Conservation (phyloP, 2,329 filamentous ascomycete genomes). For the Cladophialophora bantiana region DNA sequence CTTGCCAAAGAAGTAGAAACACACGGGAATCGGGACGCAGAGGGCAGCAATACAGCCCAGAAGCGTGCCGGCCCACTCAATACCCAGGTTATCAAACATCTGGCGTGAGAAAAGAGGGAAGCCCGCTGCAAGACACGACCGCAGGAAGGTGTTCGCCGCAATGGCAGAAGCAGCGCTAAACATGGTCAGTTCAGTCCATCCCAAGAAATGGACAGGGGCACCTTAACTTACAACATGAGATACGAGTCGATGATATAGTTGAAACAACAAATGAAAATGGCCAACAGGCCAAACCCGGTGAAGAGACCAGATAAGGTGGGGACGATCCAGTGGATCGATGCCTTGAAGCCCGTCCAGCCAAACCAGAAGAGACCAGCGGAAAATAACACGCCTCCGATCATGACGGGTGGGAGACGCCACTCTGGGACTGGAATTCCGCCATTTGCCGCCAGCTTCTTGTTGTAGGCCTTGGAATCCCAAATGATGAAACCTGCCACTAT, state of each 20-base stretch:
- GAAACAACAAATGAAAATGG: slow-evolving; percentile 64
- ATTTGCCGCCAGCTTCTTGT: slow-evolving; percentile 72
- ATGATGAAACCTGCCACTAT: slow-evolving; percentile 71
- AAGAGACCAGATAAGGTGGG: slow-evolving; percentile 58
- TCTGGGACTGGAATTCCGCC: slow-evolving; percentile 64
- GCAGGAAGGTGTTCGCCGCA: slow-evolving; percentile 59
- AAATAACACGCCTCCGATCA: slow-evolving; percentile 59
- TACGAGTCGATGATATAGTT: slow-evolving; percentile 68
- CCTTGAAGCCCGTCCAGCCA: slow-evolving; percentile 70
- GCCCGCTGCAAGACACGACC: slow-evolving; percentile 50
- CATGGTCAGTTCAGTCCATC: slow-evolving; percentile 13
- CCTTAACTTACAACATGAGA: slow-evolving; percentile 57
- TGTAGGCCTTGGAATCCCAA: slow-evolving; percentile 70
- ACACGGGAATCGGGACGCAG: slow-evolving; percentile 49
- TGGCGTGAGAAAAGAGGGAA: slow-evolving; percentile 62
- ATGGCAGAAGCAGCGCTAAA: slow-evolving; percentile 58
- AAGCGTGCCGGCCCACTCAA: slow-evolving; percentile 50
- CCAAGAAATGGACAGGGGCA: background rate
- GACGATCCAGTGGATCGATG: slow-evolving; percentile 50
- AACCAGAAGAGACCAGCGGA: slow-evolving; percentile 77
- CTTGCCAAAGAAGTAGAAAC: slow-evolving; percentile 47
- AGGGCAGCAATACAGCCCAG: slow-evolving; percentile 47
- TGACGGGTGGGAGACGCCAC: slow-evolving; percentile 63
- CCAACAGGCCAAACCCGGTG: slow-evolving; percentile 64
- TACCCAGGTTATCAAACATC: slow-evolving; percentile 62